phyloP scores from a whole-genome alignment of 2,329 filamentous ascomycete genomes.

The Cordyceps fumosorosea region DNA sequence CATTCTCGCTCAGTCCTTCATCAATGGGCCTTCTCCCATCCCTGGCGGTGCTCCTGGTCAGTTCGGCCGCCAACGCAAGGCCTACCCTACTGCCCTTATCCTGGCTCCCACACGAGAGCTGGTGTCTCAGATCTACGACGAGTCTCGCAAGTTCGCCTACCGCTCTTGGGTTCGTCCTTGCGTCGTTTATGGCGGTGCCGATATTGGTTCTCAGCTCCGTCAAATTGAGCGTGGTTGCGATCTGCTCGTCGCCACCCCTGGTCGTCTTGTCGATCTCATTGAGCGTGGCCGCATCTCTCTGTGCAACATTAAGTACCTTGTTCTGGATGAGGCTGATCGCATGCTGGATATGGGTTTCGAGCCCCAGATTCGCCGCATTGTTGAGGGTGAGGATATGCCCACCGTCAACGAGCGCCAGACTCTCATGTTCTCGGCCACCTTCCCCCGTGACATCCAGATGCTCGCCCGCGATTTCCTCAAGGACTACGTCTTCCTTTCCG shows the following conservation, averaged over 20 bases:
- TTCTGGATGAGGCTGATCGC: slow-evolving; percentile 97
- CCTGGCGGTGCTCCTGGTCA: slow-evolving; percentile 60
- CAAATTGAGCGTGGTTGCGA: slow-evolving; percentile 97
- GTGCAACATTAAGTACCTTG: slow-evolving; percentile 97
- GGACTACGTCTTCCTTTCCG: slow-evolving; percentile 98
- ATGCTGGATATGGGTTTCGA: slow-evolving; percentile 99
- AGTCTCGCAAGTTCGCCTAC: slow-evolving; percentile 96
- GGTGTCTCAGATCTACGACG: slow-evolving; percentile 97
- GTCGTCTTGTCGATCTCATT: slow-evolving; percentile 94
- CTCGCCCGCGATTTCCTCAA: slow-evolving; percentile 97
- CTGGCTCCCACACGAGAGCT: slow-evolving; percentile 96
- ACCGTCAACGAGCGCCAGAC: slow-evolving; percentile 77
- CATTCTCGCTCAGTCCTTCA: slow-evolving; percentile 95
- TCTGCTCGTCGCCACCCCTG: slow-evolving; percentile 91
- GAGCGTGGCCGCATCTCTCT: slow-evolving; percentile 98
- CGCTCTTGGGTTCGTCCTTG: slow-evolving; percentile 98
- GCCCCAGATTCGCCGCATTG: slow-evolving; percentile 97
- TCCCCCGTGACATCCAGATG: slow-evolving; percentile 99
- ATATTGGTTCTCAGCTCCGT: slow-evolving; percentile 95
- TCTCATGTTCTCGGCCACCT: slow-evolving; percentile 99
- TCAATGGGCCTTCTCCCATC: slow-evolving; percentile 70
- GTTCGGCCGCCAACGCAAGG: slow-evolving; percentile 93
- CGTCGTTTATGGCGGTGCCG: slow-evolving; percentile 97
- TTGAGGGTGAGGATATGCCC: slow-evolving; percentile 98
- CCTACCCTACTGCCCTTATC: slow-evolving; percentile 92